Percentiles rank a stretch among this genome's conserved stretches.
Conservation (phyloP, 2,329 filamentous ascomycete genomes). For the Fusarium sp. region DNA sequence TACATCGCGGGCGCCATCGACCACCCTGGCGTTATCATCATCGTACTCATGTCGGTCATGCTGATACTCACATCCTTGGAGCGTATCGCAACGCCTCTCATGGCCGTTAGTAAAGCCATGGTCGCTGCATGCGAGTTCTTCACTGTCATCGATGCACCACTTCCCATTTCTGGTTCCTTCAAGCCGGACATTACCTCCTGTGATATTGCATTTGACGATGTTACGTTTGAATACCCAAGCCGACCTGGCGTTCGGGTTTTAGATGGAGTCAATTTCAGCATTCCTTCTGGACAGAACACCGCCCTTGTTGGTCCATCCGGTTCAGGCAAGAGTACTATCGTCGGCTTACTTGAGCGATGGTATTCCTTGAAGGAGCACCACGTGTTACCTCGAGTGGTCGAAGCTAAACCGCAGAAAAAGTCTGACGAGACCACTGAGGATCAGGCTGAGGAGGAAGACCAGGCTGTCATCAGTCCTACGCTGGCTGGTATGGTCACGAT, state of each 20-base stretch:
- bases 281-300: constrained; percentile 73
- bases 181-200: constrained; percentile 45
- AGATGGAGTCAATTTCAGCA: constrained; percentile 66
- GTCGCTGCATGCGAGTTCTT: constrained; percentile 51
- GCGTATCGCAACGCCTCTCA: constrained; percentile 57
- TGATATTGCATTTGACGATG: constrained; percentile 63
- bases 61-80: constrained; percentile 55
- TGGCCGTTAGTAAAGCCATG: constrained; percentile 53
- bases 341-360: constrained; percentile 77
- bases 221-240: constrained; percentile 43
- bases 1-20: constrained; percentile 53
- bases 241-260: constrained; percentile 39
- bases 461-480: not conserved
- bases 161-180: constrained; percentile 39
- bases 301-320: constrained; percentile 80
- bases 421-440: not conserved
- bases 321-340: constrained; percentile 78
- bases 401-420: not conserved
- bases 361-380: constrained; percentile 59
- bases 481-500: constrained; percentile 24
- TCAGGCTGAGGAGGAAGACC: not conserved
- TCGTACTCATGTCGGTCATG: constrained; percentile 58
- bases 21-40: constrained; percentile 56
- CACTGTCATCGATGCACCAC: constrained; percentile 49
- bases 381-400: constrained; percentile 25